Evolutionary conservation across 2,329 filamentous ascomycete genomes (phyloP).

Genomic region (Westerdykella ornata): DNA sequence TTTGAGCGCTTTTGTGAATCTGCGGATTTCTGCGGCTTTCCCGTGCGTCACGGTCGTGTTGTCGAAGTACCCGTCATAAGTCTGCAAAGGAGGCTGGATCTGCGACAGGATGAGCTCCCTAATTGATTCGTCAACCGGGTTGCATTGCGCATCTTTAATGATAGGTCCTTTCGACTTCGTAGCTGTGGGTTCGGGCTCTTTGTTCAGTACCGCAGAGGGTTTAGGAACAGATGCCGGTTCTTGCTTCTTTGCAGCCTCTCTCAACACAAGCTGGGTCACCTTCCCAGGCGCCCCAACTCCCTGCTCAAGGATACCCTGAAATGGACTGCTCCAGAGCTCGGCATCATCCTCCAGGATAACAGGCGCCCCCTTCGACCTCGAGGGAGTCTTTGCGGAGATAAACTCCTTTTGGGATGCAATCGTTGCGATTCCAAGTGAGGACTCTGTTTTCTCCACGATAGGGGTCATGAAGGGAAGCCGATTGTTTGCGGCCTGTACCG

Average conservation of each 20-base stretch:
- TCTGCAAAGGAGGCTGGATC: constrained; percentile 63
- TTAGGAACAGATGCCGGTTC: constrained; percentile 14
- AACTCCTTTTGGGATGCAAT: constrained; percentile 49
- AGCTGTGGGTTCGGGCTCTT: constrained; percentile 36
- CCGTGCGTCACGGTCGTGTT: constrained; percentile 58
- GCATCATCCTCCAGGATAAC: constrained; percentile 40
- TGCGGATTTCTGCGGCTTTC: constrained; percentile 69
- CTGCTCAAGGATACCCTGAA: constrained; percentile 57
- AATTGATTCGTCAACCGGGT: constrained; percentile 74
- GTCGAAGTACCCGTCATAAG: constrained; percentile 75
- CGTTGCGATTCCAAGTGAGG: constrained; percentile 58
- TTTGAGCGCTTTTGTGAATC: constrained; percentile 66
- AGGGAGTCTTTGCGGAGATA: constrained; percentile 69
- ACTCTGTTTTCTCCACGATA: constrained; percentile 92
- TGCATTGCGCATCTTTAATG: constrained; percentile 77
- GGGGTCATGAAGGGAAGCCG: constrained; percentile 97
- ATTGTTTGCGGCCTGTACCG: constrained; percentile 74
- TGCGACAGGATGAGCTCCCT: constrained; percentile 68
- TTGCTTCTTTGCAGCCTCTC: constrained; percentile 43
- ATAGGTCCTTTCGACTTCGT: constrained; percentile 58
- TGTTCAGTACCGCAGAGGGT: constrained; percentile 11
- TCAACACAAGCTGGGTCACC: constrained; percentile 48
- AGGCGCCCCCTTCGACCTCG: constrained; percentile 46
- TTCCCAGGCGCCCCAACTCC: constrained; percentile 38
- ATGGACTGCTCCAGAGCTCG: constrained; percentile 61